Percentiles rank a stretch among this genome's conserved stretches.
Evolutionary conservation across 106 monocot species (phyloP).

Genomic region (Dendrobium nobile): DNA sequence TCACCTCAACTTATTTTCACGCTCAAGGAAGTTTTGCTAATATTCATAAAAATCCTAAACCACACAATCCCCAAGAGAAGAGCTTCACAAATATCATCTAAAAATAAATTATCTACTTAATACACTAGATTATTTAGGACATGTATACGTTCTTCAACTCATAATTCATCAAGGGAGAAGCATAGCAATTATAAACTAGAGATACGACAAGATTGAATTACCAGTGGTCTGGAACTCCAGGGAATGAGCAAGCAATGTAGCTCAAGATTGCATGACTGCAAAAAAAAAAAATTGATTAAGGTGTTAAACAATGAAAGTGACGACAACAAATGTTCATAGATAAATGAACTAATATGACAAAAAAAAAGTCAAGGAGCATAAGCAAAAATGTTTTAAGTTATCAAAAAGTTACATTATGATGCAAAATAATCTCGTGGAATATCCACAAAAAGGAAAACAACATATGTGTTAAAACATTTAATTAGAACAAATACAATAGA

Average conservation of each 20-base stretch:
- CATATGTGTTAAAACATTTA: not conserved
- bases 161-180: not conserved
- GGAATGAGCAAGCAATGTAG: conserved; percentile 62
- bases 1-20: no score
- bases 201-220: conserved; percentile 15
- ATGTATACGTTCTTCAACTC: not conserved
- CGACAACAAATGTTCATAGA: not conserved
- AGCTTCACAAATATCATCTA: not conserved
- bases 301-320: not conserved
- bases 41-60: no score
- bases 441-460: not conserved
- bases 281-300: conserved; percentile 7
- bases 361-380: not conserved
- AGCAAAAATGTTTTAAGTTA: not conserved
- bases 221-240: conserved; percentile 78
- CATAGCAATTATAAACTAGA: not conserved
- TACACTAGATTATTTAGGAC: not conserved
- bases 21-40: no score
- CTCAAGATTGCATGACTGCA: conserved; percentile 78
- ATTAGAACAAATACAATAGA: not conserved
- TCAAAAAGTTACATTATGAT: not conserved
- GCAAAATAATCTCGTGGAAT: not conserved
- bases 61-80: not conserved
- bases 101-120: not conserved
- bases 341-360: not conserved